Evolutionary conservation across 495 filamentous ascomycete species (phyloP).

Genomic region (Aspergillus incahuasiensis): DNA sequence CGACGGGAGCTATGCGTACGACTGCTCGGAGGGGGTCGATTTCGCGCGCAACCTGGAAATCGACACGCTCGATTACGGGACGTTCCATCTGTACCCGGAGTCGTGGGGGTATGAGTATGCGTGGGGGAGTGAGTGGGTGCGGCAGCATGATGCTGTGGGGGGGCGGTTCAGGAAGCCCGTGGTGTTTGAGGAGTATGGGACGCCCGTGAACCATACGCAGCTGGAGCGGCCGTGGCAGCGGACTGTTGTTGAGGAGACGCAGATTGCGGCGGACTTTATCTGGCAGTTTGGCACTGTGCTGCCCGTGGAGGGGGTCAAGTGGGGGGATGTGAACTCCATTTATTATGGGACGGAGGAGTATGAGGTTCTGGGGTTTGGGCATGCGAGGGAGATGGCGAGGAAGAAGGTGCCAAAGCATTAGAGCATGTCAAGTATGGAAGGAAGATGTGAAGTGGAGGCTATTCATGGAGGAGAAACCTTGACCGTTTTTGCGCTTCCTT

Average conservation of each 20-base stretch:
- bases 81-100: conserved; percentile 7
- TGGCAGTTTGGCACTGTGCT: conserved; percentile 8
- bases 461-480: too few species aligned
- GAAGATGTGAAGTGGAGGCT: too few species aligned
- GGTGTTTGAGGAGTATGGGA: conserved; percentile 63
- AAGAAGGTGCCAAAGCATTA: background rate
- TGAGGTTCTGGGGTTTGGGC: conserved; percentile 1
- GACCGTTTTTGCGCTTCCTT: too few species aligned
- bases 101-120: conserved; percentile 13
- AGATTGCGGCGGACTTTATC: conserved; percentile 6
- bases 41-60: conserved; percentile 57
- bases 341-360: conserved; percentile 12
- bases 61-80: conserved; percentile 57
- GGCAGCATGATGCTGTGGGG: conserved; percentile 53
- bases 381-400: conserved; percentile 1
- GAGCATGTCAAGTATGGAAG: too few species aligned
- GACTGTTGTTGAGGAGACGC: conserved; percentile 2
- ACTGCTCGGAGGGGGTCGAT: conserved; percentile 54
- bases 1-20: conserved; percentile 49
- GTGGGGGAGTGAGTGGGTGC: conserved; percentile 56
- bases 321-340: conserved; percentile 8
- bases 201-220: conserved; percentile 6
- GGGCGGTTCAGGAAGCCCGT: conserved; percentile 58
- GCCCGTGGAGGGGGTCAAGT: background rate
- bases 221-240: conserved; percentile 6